Base-by-base conservation (phyloP, 257 asterid species). In the Nicotiana otophora region DNA sequence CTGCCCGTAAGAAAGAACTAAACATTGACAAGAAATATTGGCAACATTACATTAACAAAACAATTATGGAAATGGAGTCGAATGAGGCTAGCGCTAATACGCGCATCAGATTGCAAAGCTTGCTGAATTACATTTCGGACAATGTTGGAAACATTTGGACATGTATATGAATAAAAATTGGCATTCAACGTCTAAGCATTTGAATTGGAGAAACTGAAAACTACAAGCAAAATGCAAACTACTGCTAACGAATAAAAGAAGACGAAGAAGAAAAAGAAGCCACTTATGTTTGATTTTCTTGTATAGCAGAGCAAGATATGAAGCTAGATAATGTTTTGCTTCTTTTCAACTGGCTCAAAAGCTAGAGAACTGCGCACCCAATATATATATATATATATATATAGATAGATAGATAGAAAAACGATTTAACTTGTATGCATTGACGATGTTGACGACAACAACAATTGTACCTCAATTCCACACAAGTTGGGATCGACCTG, bases 11-110 rank as follows among this genome's bases (percentile, higher is more conserved):
- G 4, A n/a, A 69, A 34, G 17, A 69, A 70, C 0, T 11, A 0
- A 34, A 69, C n/a, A 36, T 36, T 0, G 1, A 5, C 0, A 12
- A 54, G 4, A 51, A 5, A n/a, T n/a, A 10, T 46, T 6, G 1
- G 2, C 11, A 57, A 14, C 0, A 10, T 81, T 65, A 91, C 93
- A 84, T 91, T 84, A 31, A 92, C 93, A 33, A 92, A 89, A 80
- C 93, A 92, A 34, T 92, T 94, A 26, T 91, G 94, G 62, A 92
- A 90, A 81, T 91, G 94, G 34, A 92, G 91, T 0, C 93, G 90
- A 46, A 89, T 76, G 53, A 92, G 91, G 84, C 93, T 91, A n/a
- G 90, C 95, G 0, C 92, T 91, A 17, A 92, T 89, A 17, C 95
- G 90, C 0, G 90, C 89, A 89, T 92, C 94, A 9, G 92, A 85